Percentiles rank a stretch among this genome's conserved stretches.
Evolutionary conservation across 371 early-diverging fungal genomes (phyloP).

Genomic region (Coemansia sp.): DNA sequence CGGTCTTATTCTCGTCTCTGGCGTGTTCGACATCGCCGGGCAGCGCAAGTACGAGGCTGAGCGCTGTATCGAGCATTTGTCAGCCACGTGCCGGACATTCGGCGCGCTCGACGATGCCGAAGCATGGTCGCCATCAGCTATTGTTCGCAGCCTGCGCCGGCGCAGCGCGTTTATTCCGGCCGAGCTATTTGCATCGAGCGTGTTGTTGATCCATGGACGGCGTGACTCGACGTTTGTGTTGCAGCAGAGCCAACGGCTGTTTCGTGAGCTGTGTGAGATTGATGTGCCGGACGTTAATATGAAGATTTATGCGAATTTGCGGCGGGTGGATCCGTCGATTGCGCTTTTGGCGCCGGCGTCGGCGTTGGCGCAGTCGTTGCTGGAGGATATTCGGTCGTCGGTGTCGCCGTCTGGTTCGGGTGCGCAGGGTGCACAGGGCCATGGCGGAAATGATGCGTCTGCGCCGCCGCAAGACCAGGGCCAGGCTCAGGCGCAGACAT

Average conservation of each 20-base stretch:
- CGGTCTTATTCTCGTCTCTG: slow-evolving; percentile 52
- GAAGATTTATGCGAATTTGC: slow-evolving; percentile 54
- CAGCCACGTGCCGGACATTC: slow-evolving; percentile 48
- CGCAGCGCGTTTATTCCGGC: slow-evolving; percentile 47
- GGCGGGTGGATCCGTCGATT: slow-evolving; percentile 54
- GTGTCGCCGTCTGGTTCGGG: slow-evolving; percentile 12
- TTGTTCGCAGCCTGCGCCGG: slow-evolving; percentile 43
- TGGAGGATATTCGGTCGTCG: slow-evolving; percentile 51
- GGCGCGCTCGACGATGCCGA: slow-evolving; percentile 38
- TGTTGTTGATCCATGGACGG: slow-evolving; percentile 52
- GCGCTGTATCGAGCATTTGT: slow-evolving; percentile 52
- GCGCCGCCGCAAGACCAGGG: background rate
- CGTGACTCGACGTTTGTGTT: slow-evolving; percentile 54
- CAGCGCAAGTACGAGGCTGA: slow-evolving; percentile 52
- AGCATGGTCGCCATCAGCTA: slow-evolving; percentile 51
- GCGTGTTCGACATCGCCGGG: slow-evolving; percentile 49
- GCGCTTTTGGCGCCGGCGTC: slow-evolving; percentile 51
- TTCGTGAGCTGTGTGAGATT: slow-evolving; percentile 50
- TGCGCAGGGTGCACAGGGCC: background rate
- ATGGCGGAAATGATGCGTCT: background rate
- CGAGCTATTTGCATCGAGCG: slow-evolving; percentile 47
- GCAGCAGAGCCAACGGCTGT: slow-evolving; percentile 51
- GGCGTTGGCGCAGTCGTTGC: slow-evolving; percentile 51
- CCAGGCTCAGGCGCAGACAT: background rate
- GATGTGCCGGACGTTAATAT: slow-evolving; percentile 55